phyloP scores from a whole-genome alignment of 1,284 basidiomycete species.

The Cryptococcus sp. region DNA sequence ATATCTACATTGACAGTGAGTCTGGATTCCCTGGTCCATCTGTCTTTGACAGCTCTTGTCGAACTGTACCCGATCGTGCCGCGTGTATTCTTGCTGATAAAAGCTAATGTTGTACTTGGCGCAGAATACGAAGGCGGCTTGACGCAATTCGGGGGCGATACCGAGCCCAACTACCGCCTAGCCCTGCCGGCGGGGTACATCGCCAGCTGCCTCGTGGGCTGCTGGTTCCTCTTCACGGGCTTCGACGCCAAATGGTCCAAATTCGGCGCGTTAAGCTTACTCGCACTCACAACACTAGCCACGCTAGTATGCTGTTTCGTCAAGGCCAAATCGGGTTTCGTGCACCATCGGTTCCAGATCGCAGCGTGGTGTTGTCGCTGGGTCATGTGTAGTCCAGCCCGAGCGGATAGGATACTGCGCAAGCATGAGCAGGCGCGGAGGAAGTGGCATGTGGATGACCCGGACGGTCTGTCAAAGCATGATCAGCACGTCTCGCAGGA shows the following conservation, averaged over 20 bases:
- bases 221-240: conserved; percentile 32
- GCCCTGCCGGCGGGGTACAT: conserved; percentile 41
- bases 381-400: conserved; percentile 8
- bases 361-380: conserved; percentile 8
- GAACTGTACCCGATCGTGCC: too few relatives aligned
- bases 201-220: conserved; percentile 37
- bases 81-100: too few relatives aligned
- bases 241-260: conserved; percentile 29
- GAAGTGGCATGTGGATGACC: conserved; percentile 10
- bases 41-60: too few relatives aligned
- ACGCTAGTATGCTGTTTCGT: conserved; percentile 14
- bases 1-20: conserved; percentile 26
- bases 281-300: conserved; percentile 10
- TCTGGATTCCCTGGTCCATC: neutral
- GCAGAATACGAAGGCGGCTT: conserved; percentile 25
- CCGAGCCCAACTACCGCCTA: conserved; percentile 11
- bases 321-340: conserved; percentile 12
- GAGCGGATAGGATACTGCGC: conserved; percentile 3
- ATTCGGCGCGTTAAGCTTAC: conserved; percentile 13
- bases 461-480: conserved; percentile 15
- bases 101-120: too few relatives aligned
- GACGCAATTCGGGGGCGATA: conserved; percentile 16
- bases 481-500: conserved; percentile 21
- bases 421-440: conserved; percentile 9
- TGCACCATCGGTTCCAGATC: conserved; percentile 11